Evolutionary conservation across 768 basidiomycete genomes (phyloP), one percentile per base, ranked within the genome.

Genomic region (Asterophora lycoperdoides): DNA sequence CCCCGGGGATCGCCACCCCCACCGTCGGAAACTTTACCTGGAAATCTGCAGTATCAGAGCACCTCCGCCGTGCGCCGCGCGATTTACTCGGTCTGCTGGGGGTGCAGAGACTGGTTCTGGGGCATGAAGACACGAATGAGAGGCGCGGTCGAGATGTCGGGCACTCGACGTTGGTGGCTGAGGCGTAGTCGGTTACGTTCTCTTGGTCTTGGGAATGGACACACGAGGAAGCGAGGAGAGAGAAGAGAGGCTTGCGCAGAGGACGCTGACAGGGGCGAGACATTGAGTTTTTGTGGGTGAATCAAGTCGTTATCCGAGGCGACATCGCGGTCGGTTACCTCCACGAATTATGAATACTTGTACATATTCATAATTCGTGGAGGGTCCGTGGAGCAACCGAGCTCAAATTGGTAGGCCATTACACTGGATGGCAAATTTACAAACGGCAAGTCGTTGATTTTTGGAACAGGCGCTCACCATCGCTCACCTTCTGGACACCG

Each of bases 1-100:
- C 84, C 2, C 89, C 89, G 18, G 83, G 81, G 8, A 87, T 66
- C 1, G 86, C 86, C 42, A 87, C 68, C 2, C 77, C 85, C 19
- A 87, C 65, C 44, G 69, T 74, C 8, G 82, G 78, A 48, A 77
- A 71, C 20, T 65, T 61, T 2, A 55, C 64, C 34, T 62, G 56
- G 60, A 81, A 76, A 0, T 55, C 49, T 11, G 69, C 56, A n/a
- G 80, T 49, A 48, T 73, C 65, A 61, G 2, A 80, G 59, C 43
- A 72, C 65, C 8, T 60, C 62, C 3, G 68, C 57, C 15, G 71
- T 60, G 8, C 83, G 74, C 4, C 65, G 59, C 8, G 58, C 26
- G 32, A 85, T 60, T 55, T 83, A 86, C 0, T 65, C 64, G 0
- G 44, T 44, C 57, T 86, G 84, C 14, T 60, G 57, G 3, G 76